These are phyloP conservation scores for Triticum monococcum DNA, from an alignment of 176 grass and related monocot species.

Conservation along the genomic window DNA sequence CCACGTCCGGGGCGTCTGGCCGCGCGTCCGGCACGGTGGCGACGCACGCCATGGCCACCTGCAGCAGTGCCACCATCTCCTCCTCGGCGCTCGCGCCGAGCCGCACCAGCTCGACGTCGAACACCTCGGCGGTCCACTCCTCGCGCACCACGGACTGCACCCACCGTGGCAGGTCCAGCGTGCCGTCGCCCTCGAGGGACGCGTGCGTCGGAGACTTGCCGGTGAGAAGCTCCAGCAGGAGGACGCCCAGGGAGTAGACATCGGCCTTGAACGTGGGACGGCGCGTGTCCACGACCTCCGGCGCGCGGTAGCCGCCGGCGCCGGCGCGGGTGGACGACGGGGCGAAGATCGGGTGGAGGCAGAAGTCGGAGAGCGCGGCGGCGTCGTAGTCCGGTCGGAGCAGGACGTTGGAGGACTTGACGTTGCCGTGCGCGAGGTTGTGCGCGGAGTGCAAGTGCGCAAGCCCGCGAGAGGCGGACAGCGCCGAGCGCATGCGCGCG, in stretches of 20 bases:
- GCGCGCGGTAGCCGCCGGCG: slow-evolving; percentile 73
- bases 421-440: slow-evolving; percentile 73
- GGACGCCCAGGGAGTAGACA: slow-evolving; percentile 88
- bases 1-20: slow-evolving; percentile 65
- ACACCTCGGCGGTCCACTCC: slow-evolving; percentile 99
- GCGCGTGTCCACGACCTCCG: slow-evolving; percentile 79
- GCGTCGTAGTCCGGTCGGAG: slow-evolving; percentile 74
- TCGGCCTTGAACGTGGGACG: slow-evolving; percentile 81
- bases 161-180: slow-evolving; percentile 88
- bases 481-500: slow-evolving; percentile 67
- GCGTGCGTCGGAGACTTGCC: slow-evolving; percentile 80
- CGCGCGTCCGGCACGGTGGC: slow-evolving; percentile 75
- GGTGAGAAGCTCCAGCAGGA: slow-evolving; percentile 84
- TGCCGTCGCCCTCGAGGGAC: slow-evolving; percentile 76
- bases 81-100: slow-evolving; percentile 81
- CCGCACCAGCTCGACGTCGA: slow-evolving; percentile 94
- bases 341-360: slow-evolving; percentile 70
- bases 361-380: slow-evolving; percentile 69
- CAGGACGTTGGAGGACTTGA: slow-evolving; percentile 93
- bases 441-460: slow-evolving; percentile 69
- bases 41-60: slow-evolving; percentile 97
- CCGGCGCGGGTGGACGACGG: slow-evolving; percentile 38
- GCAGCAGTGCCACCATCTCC: slow-evolving; percentile 97
- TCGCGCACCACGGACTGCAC: slow-evolving; percentile 97
- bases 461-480: slow-evolving; percentile 74